Evolutionary conservation across 805 yeast genomes (phyloP), one percentile per base, ranked within the genome.

Genomic region (Kazachstania psychrophila): DNA sequence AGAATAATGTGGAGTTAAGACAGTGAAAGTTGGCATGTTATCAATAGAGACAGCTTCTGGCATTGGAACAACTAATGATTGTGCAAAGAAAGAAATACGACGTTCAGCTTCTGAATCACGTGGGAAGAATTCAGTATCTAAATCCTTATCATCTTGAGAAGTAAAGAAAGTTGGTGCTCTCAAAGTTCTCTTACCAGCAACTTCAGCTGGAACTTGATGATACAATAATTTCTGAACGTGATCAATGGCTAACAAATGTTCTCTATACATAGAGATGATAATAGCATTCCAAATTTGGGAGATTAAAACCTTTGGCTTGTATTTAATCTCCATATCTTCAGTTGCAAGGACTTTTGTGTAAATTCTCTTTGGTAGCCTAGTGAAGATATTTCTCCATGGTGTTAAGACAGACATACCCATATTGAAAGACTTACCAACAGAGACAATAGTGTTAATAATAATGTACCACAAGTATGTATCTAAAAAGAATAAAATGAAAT

Each of bases 381-480:
- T 80, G 72, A 89, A 92, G 52, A 92, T 87, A 64, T 92, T 92
- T 76, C 97, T 84, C 98, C 98, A 92, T 42, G 98, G 98, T 28
- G 98, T 89, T 72, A 88, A 76, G 48, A 92, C 89, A 32, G 98
- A 92, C 56, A 92, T 87, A 79, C 98, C 98, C 64, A 92, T 74
- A 72, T 89, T 89, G 74, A 92, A 92, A 13, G 97, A 89, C 61
- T 95, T 85, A 48, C 94, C 95, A 53, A 92, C 86, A 42, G 97
- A 88, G 76, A 85, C 86, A 47, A 86, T 75, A 65, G 95, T 81
- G 76, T 88, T 92, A 62, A 83, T 77, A 52, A 92, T 70, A 70
- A 92, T 88, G 73, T 89, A 92, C 98, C 98, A 92, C 81, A 92
- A 75, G 64, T 86, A 92, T 43, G 97, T 85, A 80, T 92, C 98